Evolutionary conservation across 768 basidiomycete genomes (phyloP).

Genomic region (Hericium rajendrae): DNA sequence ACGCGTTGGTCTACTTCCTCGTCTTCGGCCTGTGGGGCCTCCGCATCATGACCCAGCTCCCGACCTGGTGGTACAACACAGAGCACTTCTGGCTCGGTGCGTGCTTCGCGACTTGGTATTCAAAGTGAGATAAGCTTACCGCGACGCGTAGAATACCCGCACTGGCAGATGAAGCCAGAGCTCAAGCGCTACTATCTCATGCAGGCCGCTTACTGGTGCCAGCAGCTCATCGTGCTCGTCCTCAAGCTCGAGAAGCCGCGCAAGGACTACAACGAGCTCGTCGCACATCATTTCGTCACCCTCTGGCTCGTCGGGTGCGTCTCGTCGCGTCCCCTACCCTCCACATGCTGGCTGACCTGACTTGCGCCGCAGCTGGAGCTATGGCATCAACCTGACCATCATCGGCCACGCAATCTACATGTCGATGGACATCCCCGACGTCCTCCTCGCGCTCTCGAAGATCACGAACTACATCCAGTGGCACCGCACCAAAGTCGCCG

Average conservation of each 20-base stretch:
- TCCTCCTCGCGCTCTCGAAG: slow-evolving; percentile 83
- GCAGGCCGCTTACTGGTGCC: slow-evolving; percentile 90
- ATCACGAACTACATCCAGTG: slow-evolving; percentile 78
- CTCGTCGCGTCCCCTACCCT: not conserved
- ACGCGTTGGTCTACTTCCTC: slow-evolving; percentile 75
- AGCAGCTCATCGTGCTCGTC: slow-evolving; percentile 81
- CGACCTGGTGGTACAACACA: slow-evolving; percentile 82
- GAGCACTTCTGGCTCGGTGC: slow-evolving; percentile 77
- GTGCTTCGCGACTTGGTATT: not conserved
- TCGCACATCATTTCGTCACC: slow-evolving; percentile 88
- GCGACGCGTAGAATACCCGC: slow-evolving; percentile 59
- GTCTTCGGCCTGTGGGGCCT: slow-evolving; percentile 66
- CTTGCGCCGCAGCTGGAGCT: slow-evolving; percentile 60
- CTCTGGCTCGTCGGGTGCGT: slow-evolving; percentile 86
- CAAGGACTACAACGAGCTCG: slow-evolving; percentile 81
- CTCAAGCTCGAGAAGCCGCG: slow-evolving; percentile 89
- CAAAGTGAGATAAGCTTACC: not conserved
- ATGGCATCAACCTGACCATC: slow-evolving; percentile 65
- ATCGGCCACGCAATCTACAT: slow-evolving; percentile 90
- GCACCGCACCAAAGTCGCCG: slow-evolving; percentile 48
- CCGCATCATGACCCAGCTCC: slow-evolving; percentile 70
- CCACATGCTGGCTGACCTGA: not conserved
- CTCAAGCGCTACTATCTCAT: slow-evolving; percentile 91
- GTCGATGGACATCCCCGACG: slow-evolving; percentile 96
- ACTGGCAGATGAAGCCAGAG: slow-evolving; percentile 77